phyloP scores from a whole-genome alignment of 2,329 filamentous ascomycete genomes.

The Cryphonectria naterciae region DNA sequence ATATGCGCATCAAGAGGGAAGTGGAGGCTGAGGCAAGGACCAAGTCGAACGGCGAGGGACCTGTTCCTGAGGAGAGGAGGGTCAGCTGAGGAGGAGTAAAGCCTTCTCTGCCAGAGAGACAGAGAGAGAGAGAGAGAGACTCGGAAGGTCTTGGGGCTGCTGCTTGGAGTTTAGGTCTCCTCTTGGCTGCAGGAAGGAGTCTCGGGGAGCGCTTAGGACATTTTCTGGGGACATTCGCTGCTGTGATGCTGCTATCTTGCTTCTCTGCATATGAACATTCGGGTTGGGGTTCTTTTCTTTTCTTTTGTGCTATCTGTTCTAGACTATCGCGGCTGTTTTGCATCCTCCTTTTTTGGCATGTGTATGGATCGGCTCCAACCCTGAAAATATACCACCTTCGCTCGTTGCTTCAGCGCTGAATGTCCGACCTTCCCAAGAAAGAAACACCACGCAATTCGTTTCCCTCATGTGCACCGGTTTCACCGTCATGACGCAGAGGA shows the following conservation, averaged over 20 bases:
- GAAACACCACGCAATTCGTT: background rate
- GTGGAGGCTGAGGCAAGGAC: slow-evolving; percentile 52
- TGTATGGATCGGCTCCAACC: slow-evolving; percentile 6
- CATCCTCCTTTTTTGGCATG: slow-evolving; percentile 3
- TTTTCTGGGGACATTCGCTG: background rate
- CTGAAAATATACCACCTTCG: slow-evolving; percentile 26
- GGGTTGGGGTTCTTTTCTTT: background rate
- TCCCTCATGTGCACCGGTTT: background rate
- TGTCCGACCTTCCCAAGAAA: background rate
- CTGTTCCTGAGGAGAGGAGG: slow-evolving; percentile 46
- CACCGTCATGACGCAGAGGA: no score
- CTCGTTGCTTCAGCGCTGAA: slow-evolving; percentile 15
- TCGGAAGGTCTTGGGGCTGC: background rate
- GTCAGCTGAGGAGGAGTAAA: slow-evolving; percentile 46
- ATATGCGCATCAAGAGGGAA: slow-evolving; percentile 75
- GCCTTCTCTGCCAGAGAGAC: background rate
- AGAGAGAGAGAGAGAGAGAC: background rate
- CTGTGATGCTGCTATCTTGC: background rate
- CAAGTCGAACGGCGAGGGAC: background rate
- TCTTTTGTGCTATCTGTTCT: slow-evolving; percentile 9
- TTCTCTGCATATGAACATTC: background rate
- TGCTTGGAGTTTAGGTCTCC: background rate
- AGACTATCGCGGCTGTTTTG: slow-evolving; percentile 14
- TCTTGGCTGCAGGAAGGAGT: background rate
- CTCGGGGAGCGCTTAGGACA: background rate